Evolutionary conservation across 345 rosid species (phyloP), one percentile per base, ranked within the genome.

Genomic region (Aquilaria malaccensis): DNA sequence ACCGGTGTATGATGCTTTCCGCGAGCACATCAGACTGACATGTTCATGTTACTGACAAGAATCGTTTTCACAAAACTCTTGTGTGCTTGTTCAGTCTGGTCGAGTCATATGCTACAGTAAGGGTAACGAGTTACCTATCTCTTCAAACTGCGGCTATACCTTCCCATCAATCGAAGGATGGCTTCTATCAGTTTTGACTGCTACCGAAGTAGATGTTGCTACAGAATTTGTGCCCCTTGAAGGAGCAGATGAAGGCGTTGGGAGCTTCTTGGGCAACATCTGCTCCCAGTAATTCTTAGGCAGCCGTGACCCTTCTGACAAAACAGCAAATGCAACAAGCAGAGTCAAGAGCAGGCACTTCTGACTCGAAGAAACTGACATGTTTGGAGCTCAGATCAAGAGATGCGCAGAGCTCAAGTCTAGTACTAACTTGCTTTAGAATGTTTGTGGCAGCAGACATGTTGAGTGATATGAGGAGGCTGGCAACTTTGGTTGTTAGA

Each of bases 231-330:
- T 93, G 55, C 97, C 96, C 70, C 75, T 87, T 2, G 98, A 93
- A 48, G 98, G 98, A 68, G 97, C 66, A 30, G 98, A 93, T 45
- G 81, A 73, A 64, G 88, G 88, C 55, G 79, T 11, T 0, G 94
- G 96, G 13, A 87, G 75, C 79, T 85, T 89, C 81, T 85, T 93
- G 37, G 98, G 97, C 67, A 93, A 67, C 96, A 87, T 93, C 72
- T 93, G 88, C 41, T 85, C 82, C 88, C 87, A 83, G 41, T 73
- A 73, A 11, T 55, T 78, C 47, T 76, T 78, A 11, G 98, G 89
- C 69, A 79, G 63, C 73, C 97, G 81, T 45, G 88, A 70, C 37
- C 87, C 88, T 13, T 87, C 88, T 11, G 89, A 67, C 15, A 75
- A 53, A 62, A 79, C 54, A 43, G 76, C 0, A 73, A 81, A 58